Evolutionary conservation across 768 basidiomycete genomes (phyloP).

Genomic region (Termitomyces sp.): DNA sequence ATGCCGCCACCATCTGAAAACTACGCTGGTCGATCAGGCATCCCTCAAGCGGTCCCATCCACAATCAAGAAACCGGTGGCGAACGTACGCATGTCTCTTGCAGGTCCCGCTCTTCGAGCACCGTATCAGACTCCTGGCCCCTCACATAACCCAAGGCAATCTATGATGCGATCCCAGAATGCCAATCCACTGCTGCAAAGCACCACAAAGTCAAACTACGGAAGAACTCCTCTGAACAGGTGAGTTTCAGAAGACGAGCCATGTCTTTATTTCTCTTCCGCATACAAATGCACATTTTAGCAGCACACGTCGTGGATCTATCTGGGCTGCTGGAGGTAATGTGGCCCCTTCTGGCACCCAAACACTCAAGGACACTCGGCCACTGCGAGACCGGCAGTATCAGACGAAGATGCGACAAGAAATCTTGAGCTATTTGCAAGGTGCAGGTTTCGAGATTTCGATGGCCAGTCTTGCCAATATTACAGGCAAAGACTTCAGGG

Average conservation of each 20-base stretch:
- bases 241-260: conserved; percentile 28
- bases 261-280: conserved; percentile 3
- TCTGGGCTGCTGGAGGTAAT: conserved; percentile 56
- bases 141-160: conserved; percentile 60
- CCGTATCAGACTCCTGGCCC: conserved; percentile 39
- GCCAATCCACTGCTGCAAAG: conserved; percentile 67
- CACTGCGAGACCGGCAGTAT: conserved; percentile 71
- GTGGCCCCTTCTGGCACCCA: conserved; percentile 52
- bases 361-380: conserved; percentile 67
- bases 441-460: conserved; percentile 62
- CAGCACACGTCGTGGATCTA: conserved; percentile 74
- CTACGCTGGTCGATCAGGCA: conserved; percentile 52
- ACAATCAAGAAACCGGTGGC: conserved; percentile 66
- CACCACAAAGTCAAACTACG: conserved; percentile 59
- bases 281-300: conserved; percentile 24
- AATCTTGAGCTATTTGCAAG: conserved; percentile 67
- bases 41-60: conserved; percentile 60
- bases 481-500: conserved; percentile 81
- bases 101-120: conserved; percentile 67
- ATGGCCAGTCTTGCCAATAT: conserved; percentile 71
- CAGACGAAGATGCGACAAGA: conserved; percentile 75
- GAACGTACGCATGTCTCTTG: conserved; percentile 65
- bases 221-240: conserved; percentile 74
- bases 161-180: conserved; percentile 67
- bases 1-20: conserved; percentile 53